phyloP scores from a whole-genome alignment of 225 moss, liverwort and hornwort genomes.

The Bryum argenteum region DNA sequence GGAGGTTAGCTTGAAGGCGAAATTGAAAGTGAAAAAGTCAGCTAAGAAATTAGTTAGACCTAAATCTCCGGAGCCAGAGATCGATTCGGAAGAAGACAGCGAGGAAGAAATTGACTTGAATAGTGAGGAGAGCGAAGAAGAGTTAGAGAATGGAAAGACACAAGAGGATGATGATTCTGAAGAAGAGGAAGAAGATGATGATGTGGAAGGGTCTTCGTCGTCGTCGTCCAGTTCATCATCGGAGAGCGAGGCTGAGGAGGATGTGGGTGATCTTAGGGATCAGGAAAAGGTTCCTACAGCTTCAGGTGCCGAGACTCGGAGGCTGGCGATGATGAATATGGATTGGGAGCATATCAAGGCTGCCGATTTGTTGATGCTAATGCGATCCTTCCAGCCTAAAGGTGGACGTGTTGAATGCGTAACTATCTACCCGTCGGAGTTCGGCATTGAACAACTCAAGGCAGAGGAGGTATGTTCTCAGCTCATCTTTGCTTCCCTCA shows the following conservation, averaged over 20 bases:
- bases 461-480: slow-evolving; percentile 57
- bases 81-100: slow-evolving; percentile 40
- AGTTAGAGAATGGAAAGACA: slow-evolving; percentile 25
- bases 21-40: slow-evolving; percentile 9
- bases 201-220: slow-evolving; percentile 47
- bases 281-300: slow-evolving; percentile 72
- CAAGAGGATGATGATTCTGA: slow-evolving; percentile 32
- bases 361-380: slow-evolving; percentile 75
- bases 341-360: slow-evolving; percentile 94
- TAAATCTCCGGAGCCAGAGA: slow-evolving; percentile 22
- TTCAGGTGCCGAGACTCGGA: slow-evolving; percentile 66
- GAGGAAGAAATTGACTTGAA: slow-evolving; percentile 38
- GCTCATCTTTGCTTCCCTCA: background rate
- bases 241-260: slow-evolving; percentile 70
- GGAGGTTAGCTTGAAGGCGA: slow-evolving; percentile 13
- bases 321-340: slow-evolving; percentile 94
- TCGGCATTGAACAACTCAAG: slow-evolving; percentile 82
- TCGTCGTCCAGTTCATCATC: slow-evolving; percentile 81
- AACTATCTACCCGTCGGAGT: slow-evolving; percentile 81
- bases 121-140: slow-evolving; percentile 36
- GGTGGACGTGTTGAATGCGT: slow-evolving; percentile 64
- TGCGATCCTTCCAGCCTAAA: slow-evolving; percentile 88
- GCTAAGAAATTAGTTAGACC: slow-evolving; percentile 8
- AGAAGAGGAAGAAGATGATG: slow-evolving; percentile 28
- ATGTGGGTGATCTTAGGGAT: slow-evolving; percentile 42